phyloP scores from a whole-genome alignment of 2,329 filamentous ascomycete species.

The Fusarium domesticum region DNA sequence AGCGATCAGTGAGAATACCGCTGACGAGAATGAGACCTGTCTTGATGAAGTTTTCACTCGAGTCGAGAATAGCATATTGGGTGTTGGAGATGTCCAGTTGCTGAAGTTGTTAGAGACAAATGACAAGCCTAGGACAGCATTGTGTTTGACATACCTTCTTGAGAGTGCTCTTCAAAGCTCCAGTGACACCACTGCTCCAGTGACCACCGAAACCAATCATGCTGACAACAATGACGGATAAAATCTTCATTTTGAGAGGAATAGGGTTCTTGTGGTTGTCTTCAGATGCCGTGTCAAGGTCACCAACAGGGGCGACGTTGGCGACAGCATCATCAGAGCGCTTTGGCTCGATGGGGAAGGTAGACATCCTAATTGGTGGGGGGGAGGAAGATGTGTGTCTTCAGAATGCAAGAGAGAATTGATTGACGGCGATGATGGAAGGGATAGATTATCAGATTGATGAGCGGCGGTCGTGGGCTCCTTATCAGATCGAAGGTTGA shows the following conservation, averaged over 20 bases:
- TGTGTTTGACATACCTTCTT: conserved; percentile 46
- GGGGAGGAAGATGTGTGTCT: no score
- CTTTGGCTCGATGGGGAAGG: conserved; percentile 7
- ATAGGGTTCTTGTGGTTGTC: conserved; percentile 23
- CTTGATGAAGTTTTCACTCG: conserved; percentile 61
- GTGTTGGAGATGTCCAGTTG: conserved; percentile 58
- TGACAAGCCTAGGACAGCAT: fast-evolving
- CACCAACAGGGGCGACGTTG: conserved; percentile 5
- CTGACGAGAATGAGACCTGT: conserved; percentile 53
- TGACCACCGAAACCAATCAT: conserved; percentile 57
- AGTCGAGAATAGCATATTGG: conserved; percentile 56
- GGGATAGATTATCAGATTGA: neutral
- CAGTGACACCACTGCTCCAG: conserved; percentile 59
- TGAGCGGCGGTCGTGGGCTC: neutral
- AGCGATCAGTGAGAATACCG: conserved; percentile 55
- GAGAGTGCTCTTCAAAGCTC: conserved; percentile 58
- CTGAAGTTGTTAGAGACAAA: conserved; percentile 15
- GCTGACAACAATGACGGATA: conserved; percentile 48
- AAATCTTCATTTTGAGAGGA: conserved; percentile 31
- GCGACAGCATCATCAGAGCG: conserved; percentile 3
- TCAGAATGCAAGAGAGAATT: neutral
- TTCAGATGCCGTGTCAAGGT: conserved; percentile 14
- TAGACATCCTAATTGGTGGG: no score
- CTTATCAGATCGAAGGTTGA: neutral
- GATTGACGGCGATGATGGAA: neutral